These are phyloP conservation scores for Dalbergia oliveri DNA, from an alignment of 306 rosid species.

Conservation along the genomic window DNA sequence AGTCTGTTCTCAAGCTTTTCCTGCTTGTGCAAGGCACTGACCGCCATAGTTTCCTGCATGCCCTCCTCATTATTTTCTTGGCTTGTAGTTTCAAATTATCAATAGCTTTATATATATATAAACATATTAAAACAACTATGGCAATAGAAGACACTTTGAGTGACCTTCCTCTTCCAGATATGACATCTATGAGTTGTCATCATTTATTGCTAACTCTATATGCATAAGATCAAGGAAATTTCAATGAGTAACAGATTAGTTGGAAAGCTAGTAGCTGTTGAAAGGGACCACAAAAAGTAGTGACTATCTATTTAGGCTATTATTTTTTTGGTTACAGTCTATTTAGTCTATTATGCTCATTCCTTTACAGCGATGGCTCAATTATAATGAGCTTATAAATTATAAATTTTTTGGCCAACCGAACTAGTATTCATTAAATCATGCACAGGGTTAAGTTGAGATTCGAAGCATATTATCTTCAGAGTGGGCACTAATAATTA, in stretches of 20 bases:
- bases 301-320: slow-evolving; percentile 24
- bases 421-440: slow-evolving; percentile 50
- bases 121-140: slow-evolving; percentile 20
- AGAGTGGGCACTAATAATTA: slow-evolving; percentile 46
- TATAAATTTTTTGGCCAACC: slow-evolving; percentile 45
- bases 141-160: slow-evolving; percentile 35
- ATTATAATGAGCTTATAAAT: slow-evolving; percentile 46
- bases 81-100: background rate
- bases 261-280: slow-evolving; percentile 64
- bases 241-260: slow-evolving; percentile 49
- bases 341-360: slow-evolving; percentile 28
- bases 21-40: slow-evolving; percentile 71
- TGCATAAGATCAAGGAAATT: slow-evolving; percentile 46
- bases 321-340: no score
- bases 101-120: slow-evolving; percentile 25
- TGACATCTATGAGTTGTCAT: slow-evolving; percentile 33
- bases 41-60: slow-evolving; percentile 61
- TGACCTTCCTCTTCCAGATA: slow-evolving; percentile 26
- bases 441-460: slow-evolving; percentile 51
- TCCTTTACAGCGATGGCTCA: slow-evolving; percentile 80
- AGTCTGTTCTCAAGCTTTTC: slow-evolving; percentile 57
- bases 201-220: slow-evolving; percentile 32
- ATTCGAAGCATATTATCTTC: slow-evolving; percentile 37
- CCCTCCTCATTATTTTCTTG: slow-evolving; percentile 61
- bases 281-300: slow-evolving; percentile 55